phyloP scores from a whole-genome alignment of 148 eudicot genomes.

The Vaccinium darrowii region DNA sequence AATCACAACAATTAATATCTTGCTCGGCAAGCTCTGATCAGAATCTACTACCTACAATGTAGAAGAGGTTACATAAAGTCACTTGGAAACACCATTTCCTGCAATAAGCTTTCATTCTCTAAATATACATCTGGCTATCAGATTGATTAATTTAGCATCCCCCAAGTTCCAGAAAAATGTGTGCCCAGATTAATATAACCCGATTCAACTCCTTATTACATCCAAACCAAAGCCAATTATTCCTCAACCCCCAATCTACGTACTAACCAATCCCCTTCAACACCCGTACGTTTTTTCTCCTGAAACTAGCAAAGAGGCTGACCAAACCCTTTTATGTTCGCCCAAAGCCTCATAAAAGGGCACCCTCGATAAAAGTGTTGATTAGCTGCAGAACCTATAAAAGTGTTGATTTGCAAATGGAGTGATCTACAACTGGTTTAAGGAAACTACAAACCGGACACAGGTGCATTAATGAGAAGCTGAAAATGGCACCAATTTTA shows the following conservation, averaged over 20 bases:
- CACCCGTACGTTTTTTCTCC: neutral
- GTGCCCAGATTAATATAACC: neutral
- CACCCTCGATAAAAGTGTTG: neutral
- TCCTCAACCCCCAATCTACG: neutral
- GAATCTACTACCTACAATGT: neutral
- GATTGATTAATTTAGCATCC: neutral
- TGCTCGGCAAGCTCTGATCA: neutral
- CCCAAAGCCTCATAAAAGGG: neutral
- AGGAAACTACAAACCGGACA: neutral
- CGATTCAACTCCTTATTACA: neutral
- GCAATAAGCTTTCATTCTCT: neutral
- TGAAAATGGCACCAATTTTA: neutral
- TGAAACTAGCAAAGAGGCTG: neutral
- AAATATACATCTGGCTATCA: neutral
- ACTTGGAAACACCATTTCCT: neutral
- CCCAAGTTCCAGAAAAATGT: neutral
- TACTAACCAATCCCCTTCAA: neutral
- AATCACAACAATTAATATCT: neutral
- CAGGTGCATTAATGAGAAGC: neutral
- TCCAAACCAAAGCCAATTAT: neutral
- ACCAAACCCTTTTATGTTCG: neutral
- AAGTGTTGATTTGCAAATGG: neutral
- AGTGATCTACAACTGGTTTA: neutral
- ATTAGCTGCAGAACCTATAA: neutral
- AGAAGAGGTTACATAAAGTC: neutral